A percentile compares a stretch with the other conserved stretches of the same genome.
Conservation (phyloP, 2,329 filamentous ascomycete species). For the Didymella lethalis region DNA sequence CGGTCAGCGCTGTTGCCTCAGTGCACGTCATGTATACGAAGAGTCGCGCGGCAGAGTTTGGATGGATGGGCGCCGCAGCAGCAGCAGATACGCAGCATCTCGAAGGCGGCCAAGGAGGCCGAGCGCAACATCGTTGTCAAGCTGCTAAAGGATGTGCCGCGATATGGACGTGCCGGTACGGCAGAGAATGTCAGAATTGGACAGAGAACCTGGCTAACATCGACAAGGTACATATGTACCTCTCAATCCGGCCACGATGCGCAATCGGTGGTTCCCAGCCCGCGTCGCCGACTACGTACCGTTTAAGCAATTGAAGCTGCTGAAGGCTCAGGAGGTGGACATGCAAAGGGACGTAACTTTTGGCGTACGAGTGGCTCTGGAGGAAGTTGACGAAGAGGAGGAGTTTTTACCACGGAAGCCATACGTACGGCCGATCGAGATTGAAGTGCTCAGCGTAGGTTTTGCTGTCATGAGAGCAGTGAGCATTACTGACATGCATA, state of each 20-base stretch:
- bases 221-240: constrained; percentile 61
- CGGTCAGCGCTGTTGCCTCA: constrained; percentile 47
- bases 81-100: constrained; percentile 55
- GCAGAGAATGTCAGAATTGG: not conserved
- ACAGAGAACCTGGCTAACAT: constrained; percentile 29
- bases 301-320: constrained; percentile 53
- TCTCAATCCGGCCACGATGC: constrained; percentile 61
- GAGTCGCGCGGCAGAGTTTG: constrained; percentile 42
- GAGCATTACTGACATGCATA: constrained; percentile 34
- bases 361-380: constrained; percentile 41
- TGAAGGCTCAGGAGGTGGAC: constrained; percentile 55
- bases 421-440: constrained; percentile 50
- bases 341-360: constrained; percentile 59
- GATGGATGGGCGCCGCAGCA: constrained; percentile 40
- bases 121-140: constrained; percentile 58
- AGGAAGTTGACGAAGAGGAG: constrained; percentile 39
- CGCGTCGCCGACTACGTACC: constrained; percentile 63
- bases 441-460: constrained; percentile 52
- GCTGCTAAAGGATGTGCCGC: constrained; percentile 60
- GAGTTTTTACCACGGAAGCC: constrained; percentile 30
- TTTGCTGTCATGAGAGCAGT: not conserved
- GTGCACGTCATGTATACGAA: constrained; percentile 50
- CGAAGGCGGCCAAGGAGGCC: constrained; percentile 54
- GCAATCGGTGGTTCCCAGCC: constrained; percentile 62
- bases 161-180: constrained; percentile 57